A percentile compares a stretch with the other conserved stretches of the same genome.
Conservation (phyloP, 768 basidiomycete genomes). For the Tulasnella sp. region DNA sequence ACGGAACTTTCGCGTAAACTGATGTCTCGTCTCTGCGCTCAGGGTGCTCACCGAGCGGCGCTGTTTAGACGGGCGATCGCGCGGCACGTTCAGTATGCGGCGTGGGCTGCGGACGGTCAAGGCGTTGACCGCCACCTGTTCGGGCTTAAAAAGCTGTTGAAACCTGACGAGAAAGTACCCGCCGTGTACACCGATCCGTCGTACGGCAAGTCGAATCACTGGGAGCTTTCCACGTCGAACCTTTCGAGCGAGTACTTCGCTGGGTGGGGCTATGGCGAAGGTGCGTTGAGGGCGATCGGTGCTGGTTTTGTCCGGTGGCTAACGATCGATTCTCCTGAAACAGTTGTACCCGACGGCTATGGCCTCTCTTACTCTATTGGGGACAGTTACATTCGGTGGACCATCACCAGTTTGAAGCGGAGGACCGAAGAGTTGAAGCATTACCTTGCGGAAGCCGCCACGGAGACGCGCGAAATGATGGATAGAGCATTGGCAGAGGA, state of each 20-base stretch:
- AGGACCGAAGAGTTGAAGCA: slow-evolving; percentile 31
- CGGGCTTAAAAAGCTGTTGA: slow-evolving; percentile 75
- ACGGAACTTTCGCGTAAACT: neutral
- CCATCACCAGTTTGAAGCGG: slow-evolving; percentile 61
- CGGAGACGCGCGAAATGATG: slow-evolving; percentile 64
- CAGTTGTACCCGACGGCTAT: slow-evolving; percentile 86
- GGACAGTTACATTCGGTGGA: slow-evolving; percentile 77
- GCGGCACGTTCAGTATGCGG: slow-evolving; percentile 78
- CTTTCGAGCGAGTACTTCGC: slow-evolving; percentile 71
- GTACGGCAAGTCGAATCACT: slow-evolving; percentile 61
- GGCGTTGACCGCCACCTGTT: slow-evolving; percentile 95
- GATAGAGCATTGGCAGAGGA: slow-evolving; percentile 42
- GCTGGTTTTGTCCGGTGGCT: neutral
- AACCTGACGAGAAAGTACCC: slow-evolving; percentile 60
- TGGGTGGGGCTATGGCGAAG: slow-evolving; percentile 97
- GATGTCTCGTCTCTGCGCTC: slow-evolving; percentile 1
- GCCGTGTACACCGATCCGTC: slow-evolving; percentile 64
- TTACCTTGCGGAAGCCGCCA: slow-evolving; percentile 69
- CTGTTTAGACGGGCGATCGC: slow-evolving; percentile 65
- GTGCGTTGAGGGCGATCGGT: slow-evolving; percentile 30
- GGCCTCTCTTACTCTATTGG: slow-evolving; percentile 87
- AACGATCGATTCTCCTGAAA: neutral
- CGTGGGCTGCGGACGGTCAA: slow-evolving; percentile 87
- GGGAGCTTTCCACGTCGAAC: slow-evolving; percentile 90
- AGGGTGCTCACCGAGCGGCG: slow-evolving; percentile 46